Evolutionary conservation across 768 basidiomycete genomes (phyloP).

Genomic region (Termitomyces sp.): DNA sequence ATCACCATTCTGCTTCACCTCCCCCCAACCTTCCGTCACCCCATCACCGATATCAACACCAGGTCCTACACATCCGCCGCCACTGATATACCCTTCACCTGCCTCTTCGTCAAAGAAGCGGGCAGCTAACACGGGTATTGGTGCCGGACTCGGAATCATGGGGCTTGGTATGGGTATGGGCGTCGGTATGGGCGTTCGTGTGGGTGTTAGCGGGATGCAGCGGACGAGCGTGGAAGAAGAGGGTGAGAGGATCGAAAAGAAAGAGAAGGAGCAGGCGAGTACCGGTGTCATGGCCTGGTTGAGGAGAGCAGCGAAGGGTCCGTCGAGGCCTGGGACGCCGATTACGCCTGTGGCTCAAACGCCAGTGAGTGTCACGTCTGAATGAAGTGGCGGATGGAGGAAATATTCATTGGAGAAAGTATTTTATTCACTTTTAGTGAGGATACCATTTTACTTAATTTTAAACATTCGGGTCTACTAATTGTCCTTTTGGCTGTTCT

Average conservation of each 20-base stretch:
- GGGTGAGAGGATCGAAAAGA: neutral
- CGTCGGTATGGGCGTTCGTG: constrained; percentile 20
- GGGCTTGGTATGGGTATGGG: constrained; percentile 24
- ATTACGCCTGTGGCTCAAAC: neutral
- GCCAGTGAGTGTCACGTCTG: neutral
- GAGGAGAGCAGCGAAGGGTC: constrained; percentile 11
- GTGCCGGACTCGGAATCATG: constrained; percentile 22
- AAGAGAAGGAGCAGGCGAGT: neutral
- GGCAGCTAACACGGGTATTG: constrained; percentile 13
- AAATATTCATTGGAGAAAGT: neutral
- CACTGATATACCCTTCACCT: neutral
- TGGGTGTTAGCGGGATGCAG: constrained; percentile 13
- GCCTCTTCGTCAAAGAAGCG: neutral
- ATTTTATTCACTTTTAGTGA: neutral
- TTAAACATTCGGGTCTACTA: neutral
- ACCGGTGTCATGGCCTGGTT: constrained; percentile 20
- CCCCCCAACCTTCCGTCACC: neutral
- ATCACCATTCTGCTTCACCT: neutral
- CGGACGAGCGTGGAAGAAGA: constrained; percentile 1
- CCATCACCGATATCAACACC: neutral
- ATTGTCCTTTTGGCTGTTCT: neutral
- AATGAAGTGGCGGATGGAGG: neutral
- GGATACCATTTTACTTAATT: neutral
- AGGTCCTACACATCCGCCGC: neutral
- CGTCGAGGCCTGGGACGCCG: constrained; percentile 19